Evolutionary conservation across 768 basidiomycete species (phyloP), one percentile per base, ranked within the genome.

Genomic region (Boletellus emodensis): DNA sequence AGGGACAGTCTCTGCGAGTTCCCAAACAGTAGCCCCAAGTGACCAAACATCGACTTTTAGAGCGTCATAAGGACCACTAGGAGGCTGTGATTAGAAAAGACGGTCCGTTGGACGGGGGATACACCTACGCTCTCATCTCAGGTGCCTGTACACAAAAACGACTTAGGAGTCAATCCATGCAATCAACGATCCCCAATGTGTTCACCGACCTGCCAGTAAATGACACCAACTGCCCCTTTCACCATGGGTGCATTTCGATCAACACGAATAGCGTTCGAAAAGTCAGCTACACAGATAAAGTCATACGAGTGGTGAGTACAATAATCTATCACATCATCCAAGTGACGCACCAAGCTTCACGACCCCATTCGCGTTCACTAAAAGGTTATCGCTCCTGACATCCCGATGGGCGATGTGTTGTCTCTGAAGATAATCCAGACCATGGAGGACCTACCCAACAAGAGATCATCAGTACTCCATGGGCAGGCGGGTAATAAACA

Each of bases 31-130:
- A 0, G 89, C 89, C 2, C 89, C 89, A 6, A 90, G 71, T 0
- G 87, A 89, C 87, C 87, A 91, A 0, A 85, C 73, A 52, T 91
- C 89, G 40, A 89, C 81, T 63, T 84, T 84, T 38, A 89, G 75
- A 1, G 82, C 79, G 58, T 91, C 75, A 59, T 91, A 90, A 0
- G 82, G 72, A 11, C 84, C 83, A 44, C 84, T 86, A 38, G 30
- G 20, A 49, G 34, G 49, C 15, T 22, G 46, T 44, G 13, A 44
- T 63, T 10, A 59, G 55, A 40, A 39, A 35, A 28, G 46, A 34
- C 17, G 46, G 10, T 32, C 10, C 3, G 20, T 4, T 24, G 22
- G 13, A 24, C 13, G 30, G 24, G 26, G n/a, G 17, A 32, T 5
- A 5, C 15, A 66, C 85, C 60, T 62, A 88, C 87, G 64, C 72